Base-by-base conservation (phyloP, 163 green algal genomes). In the Dunaliella salina region DNA sequence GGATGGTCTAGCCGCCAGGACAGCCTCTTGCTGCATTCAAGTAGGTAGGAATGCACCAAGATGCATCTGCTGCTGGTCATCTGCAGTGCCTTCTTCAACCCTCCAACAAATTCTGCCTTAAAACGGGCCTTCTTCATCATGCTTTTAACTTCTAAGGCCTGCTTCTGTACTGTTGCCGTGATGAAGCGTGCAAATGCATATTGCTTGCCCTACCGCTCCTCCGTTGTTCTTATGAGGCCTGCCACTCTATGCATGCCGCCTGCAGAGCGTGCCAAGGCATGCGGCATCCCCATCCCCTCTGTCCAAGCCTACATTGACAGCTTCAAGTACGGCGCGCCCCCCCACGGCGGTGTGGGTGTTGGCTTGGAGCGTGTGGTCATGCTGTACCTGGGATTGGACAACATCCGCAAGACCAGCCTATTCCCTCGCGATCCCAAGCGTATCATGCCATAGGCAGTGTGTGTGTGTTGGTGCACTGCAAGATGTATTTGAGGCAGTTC, bases 321-420 rank as follows among this genome's bases (percentile, higher is more conserved):
- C 0, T 99, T 99, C 94, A 98, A 95, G 91, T 95, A 95, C 83
- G 96, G 96, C 25, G 95, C 95, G 8, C 91, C 91, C 0, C 95
- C 95, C 1, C 96, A 98, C 85, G 96, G 95, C 50, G 96, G 96
- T 81, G 92, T 91, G 0, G 97, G 97, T 59, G 97, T 99, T 50
- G 97, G 97, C 57, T 88, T 99, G 88, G 97, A 99, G 92, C 93
- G 97, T 40, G 97, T 99, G 63, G 97, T 98, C 20, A 99, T 99
- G 97, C 92, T 99, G 35, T 99, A 98, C 93, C 96, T 93, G 72
- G 95, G 93, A 13, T 93, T 99, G 67, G 94, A 98, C 93, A 99
- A 99, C 92, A 98, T 99, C 88, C 93, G 97, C 78, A 99, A 99
- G 90, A 98, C 97, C 4, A 95, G 90, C 80, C 95, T 99, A 92